These are phyloP conservation scores for Starmerella vaccinii DNA, from an alignment of 805 yeast species.

Conservation along the genomic window DNA sequence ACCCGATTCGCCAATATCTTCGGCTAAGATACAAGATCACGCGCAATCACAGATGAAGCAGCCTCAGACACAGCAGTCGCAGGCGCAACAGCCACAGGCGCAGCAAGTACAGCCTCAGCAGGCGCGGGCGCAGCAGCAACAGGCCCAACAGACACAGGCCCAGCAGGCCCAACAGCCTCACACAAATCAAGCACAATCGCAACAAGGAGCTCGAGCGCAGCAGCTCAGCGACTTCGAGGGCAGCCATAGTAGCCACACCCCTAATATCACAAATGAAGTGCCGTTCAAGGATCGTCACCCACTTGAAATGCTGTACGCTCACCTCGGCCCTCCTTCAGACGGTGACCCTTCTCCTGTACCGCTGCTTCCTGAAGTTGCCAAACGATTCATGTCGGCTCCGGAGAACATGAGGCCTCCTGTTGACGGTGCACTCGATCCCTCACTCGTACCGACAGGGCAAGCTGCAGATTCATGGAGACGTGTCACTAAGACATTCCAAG, in stretches of 20 bases:
- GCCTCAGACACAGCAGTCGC: too few species aligned
- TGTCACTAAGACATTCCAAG: slow-evolving; percentile 6
- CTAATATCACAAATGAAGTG: background rate
- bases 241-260: background rate
- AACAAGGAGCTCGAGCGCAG: too few species aligned
- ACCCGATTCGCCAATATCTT: too few species aligned
- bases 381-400: slow-evolving; percentile 23
- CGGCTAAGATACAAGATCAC: too few species aligned
- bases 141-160: too few species aligned
- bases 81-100: too few species aligned
- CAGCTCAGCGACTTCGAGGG: too few species aligned
- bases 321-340: background rate
- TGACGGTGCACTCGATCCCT: slow-evolving; percentile 22
- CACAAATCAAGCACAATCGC: too few species aligned
- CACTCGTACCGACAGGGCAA: background rate
- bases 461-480: background rate
- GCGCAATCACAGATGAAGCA: too few species aligned
- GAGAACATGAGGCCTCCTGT: slow-evolving; percentile 37
- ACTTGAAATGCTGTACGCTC: background rate
- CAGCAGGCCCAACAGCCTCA: too few species aligned
- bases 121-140: too few species aligned
- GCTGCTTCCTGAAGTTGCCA: background rate
- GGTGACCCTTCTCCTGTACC: background rate
- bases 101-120: too few species aligned
- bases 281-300: background rate